phyloP scores from a whole-genome alignment of 805 yeast species.

The Saccharomycopsis synnaedendra region DNA sequence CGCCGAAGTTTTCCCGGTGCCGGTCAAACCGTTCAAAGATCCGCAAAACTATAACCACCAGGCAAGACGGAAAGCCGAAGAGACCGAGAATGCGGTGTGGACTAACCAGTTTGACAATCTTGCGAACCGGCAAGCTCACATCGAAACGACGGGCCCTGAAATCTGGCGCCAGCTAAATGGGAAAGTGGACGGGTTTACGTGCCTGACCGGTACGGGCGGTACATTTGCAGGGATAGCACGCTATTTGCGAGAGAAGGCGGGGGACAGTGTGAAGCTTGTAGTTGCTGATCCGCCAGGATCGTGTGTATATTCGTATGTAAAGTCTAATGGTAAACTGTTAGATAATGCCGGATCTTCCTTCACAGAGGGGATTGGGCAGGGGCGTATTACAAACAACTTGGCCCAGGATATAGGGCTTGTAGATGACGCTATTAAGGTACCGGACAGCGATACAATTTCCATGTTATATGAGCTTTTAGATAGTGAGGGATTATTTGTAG shows the following conservation, averaged over 20 bases:
- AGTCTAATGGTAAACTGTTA: constrained; percentile 52
- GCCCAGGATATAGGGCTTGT: constrained; percentile 57
- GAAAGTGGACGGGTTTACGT: constrained; percentile 72
- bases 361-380: constrained; percentile 96
- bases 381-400: constrained; percentile 79
- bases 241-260: constrained; percentile 58
- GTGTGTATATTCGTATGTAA: constrained; percentile 67
- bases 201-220: constrained; percentile 91
- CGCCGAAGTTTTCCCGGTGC: constrained; percentile 82
- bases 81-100: constrained; percentile 74
- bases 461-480: constrained; percentile 79
- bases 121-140: constrained; percentile 84
- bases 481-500: constrained; percentile 83
- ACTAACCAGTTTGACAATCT: constrained; percentile 83
- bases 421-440: constrained; percentile 71
- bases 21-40: constrained; percentile 72
- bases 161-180: constrained; percentile 80
- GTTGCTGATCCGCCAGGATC: constrained; percentile 95
- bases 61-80: constrained; percentile 76
- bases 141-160: constrained; percentile 87
- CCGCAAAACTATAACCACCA: constrained; percentile 83
- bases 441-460: constrained; percentile 70
- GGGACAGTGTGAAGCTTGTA: constrained; percentile 48
- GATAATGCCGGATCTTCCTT: constrained; percentile 76
- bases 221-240: constrained; percentile 81